Evolutionary conservation across 257 asterid genomes (phyloP), one percentile per base, ranked within the genome.

Genomic region (Solanum boliviense): DNA sequence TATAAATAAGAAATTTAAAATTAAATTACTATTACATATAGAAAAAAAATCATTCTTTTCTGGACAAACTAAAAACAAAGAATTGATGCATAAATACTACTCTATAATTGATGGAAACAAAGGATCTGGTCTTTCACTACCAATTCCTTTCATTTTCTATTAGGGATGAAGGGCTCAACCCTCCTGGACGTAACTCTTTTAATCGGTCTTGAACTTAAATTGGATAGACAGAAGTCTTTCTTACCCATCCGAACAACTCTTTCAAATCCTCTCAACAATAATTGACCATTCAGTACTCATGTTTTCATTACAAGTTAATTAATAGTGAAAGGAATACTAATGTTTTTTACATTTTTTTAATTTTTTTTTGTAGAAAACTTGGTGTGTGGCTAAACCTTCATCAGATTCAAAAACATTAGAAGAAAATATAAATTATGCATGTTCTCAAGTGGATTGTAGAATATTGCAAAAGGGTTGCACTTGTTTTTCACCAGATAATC

Each of bases 351-450:
- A 27, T 44, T 44, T 1, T 10, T 78, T 46, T 2, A 0, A 2
- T 48, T 15, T 3, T 79, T 2, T 82, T 52, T 52, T 0, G 88
- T 87, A 93, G 95, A 92, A 90, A 90, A 90, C 89, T 3, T 94
- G 97, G 97, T 94, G 97, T 65, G 95, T 94, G 88, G 94, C 95
- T 6, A 93, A 93, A 84, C 94, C 97, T 23, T 94, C 97, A 13
- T 85, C 95, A 13, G 93, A 90, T 5, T 31, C 44, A 34, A 58
- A 29, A 10, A 12, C 83, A 25, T 48, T 93, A 25, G 1, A 6
- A 46, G 84, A 38, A 15, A 93, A 92, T 27, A 88, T 92, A 52
- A 70, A 89, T 4, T 92, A 84, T 68, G 95, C 93, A 2, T 94
- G 98, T 56, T 81, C 91, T 9, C 88, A 88, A 6, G 94, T 91